phyloP scores from a whole-genome alignment of 495 filamentous ascomycete species.

The Xylaria intraflava region DNA sequence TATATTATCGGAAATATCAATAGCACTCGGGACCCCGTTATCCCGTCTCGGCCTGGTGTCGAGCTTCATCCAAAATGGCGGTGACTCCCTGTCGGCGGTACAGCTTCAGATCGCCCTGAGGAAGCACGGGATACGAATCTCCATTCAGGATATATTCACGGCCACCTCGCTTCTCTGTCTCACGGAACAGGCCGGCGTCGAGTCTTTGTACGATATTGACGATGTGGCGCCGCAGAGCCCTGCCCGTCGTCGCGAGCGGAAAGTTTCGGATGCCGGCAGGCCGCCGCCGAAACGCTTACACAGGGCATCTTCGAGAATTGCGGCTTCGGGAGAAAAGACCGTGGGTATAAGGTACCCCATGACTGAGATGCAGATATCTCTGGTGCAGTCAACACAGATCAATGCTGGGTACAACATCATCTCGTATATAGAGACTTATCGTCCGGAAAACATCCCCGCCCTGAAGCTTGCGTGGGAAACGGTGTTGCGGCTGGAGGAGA shows the following conservation, averaged over 20 bases:
- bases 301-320: neutral
- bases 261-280: neutral
- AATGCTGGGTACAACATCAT: slow-evolving; percentile 9
- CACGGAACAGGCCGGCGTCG: too few relatives aligned
- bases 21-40: neutral
- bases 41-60: neutral
- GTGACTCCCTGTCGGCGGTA: neutral
- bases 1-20: neutral
- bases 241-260: too few relatives aligned
- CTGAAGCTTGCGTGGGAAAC: slow-evolving; percentile 16
- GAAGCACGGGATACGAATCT: neutral
- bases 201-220: neutral
- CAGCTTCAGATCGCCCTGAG: neutral
- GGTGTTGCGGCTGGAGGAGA: neutral
- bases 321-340: neutral
- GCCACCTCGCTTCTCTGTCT: too few relatives aligned
- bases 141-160: neutral
- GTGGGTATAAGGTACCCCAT: neutral
- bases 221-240: too few relatives aligned
- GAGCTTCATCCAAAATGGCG: neutral
- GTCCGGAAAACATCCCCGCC: neutral
- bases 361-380: neutral
- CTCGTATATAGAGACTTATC: slow-evolving; percentile 3
- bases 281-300: neutral
- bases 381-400: neutral